Conservation (phyloP, 31 red algal species). For the Asparagopsis taxiformis region DNA sequence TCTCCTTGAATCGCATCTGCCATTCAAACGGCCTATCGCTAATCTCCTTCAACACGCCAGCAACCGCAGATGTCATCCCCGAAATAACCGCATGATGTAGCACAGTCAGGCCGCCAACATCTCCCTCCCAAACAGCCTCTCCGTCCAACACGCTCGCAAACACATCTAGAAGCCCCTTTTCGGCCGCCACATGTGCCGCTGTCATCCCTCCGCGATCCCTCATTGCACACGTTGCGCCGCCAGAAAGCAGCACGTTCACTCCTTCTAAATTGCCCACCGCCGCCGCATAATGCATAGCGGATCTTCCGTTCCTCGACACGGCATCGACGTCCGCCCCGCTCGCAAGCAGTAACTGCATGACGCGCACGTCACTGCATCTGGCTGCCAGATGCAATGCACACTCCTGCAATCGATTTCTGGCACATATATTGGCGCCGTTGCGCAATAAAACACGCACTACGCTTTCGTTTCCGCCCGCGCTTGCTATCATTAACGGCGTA, state of each 20-base stretch:
- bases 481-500: slow-evolving; percentile 40
- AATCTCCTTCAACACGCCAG: no score
- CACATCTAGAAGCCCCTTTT: no score
- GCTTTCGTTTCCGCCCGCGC: neutral
- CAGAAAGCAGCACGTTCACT: neutral
- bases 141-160: no score
- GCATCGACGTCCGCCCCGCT: neutral
- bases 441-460: slow-evolving; percentile 10
- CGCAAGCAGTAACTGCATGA: slow-evolving; percentile 4
- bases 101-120: no score
- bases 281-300: slow-evolving; percentile 42
- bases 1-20: no score
- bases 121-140: no score
- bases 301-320: slow-evolving; percentile 2
- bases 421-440: neutral
- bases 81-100: no score
- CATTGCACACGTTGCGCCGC: neutral
- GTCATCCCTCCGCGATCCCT: slow-evolving; percentile 19
- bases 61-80: no score
- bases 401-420: slow-evolving; percentile 18
- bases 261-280: slow-evolving; percentile 11
- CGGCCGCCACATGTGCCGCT: slow-evolving; percentile 19
- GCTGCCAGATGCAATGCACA: slow-evolving; percentile 38
- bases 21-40: no score
- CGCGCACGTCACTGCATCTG: neutral